Evolutionary conservation across 768 basidiomycete genomes (phyloP), one percentile per base, ranked within the genome.

Genomic region (Pulveroboletus sp.): DNA sequence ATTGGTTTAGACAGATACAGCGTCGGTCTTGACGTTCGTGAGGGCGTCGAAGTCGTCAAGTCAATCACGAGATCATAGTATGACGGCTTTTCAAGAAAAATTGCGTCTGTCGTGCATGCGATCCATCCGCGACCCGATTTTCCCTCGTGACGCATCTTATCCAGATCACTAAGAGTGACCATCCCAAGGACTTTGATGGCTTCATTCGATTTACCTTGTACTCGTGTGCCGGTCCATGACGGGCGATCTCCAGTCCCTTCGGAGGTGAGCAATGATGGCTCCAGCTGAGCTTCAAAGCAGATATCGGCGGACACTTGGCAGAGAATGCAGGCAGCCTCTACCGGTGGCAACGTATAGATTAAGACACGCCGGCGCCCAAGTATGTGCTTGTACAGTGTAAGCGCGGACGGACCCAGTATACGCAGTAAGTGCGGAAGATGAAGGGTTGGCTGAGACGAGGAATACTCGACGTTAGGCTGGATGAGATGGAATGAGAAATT

Each of bases 81-180:
- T 3, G 78, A 70, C 1, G 89, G 85, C 63, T 84, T 88, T 55
- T 93, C 90, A 39, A 91, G 72, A 69, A 88, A 92, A 15, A 93
- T 79, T 8, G 89, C 83, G 55, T 93, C 90, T 2, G 90, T 90
- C 9, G 90, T 89, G 61, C 89, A 92, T 30, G 89, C 89, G 47
- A 92, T 80, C 89, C 89, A 93, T 17, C 89, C 89, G 6, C 77
- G 71, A 6, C 86, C 86, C 2, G 68, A 74, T 55, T 71, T 68
- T 26, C 76, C 75, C 63, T 85, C 86, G 15, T 68, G 65, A 47
- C 77, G 69, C 46, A 92, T 62, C 52, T 79, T 74, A 51, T 82
- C 81, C 38, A 89, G 64, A 61, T 93, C 90, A 40, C 74, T 81
- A 0, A 93, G 74, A 0, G 88, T 91, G 28, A 92, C 77, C 79